Conservation (phyloP, 2,329 filamentous ascomycete species). For the Penicillium griseofulvum region DNA sequence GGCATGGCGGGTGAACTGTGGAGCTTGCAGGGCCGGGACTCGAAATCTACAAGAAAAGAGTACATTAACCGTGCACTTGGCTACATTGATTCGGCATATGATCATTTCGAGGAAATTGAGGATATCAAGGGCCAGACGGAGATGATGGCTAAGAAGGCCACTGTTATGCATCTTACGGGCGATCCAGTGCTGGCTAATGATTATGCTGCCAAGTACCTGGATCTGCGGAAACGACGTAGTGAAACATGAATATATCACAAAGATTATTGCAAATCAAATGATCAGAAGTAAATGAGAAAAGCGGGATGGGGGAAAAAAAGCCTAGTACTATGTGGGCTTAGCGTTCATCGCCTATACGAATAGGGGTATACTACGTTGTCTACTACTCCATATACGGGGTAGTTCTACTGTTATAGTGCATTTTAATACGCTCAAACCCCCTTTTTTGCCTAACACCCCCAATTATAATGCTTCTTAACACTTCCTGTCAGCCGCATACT, state of each 20-base stretch:
- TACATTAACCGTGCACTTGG: conserved; percentile 58
- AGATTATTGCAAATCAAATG: too few species aligned
- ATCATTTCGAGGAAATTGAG: conserved; percentile 64
- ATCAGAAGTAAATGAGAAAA: too few species aligned
- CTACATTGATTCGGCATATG: conserved; percentile 62
- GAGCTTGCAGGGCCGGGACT: conserved; percentile 20
- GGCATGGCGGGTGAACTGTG: conserved; percentile 62
- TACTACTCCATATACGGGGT: too few species aligned
- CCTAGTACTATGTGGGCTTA: too few species aligned
- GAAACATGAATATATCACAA: conserved; percentile 8
- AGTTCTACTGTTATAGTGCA: too few species aligned
- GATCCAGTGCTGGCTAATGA: conserved; percentile 64
- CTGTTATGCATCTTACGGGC: conserved; percentile 68
- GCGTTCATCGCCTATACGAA: too few species aligned
- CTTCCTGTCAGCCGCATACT: not conserved
- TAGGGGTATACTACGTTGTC: too few species aligned
- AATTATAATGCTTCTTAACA: too few species aligned
- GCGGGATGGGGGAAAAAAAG: too few species aligned
- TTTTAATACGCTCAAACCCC: too few species aligned
- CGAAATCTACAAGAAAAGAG: conserved; percentile 48
- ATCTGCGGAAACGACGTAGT: conserved; percentile 49
- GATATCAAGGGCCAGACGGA: conserved; percentile 71
- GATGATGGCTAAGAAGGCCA: conserved; percentile 78
- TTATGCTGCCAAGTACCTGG: conserved; percentile 64
- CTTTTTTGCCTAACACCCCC: too few species aligned